Evolutionary conservation across 2,329 filamentous ascomycete species (phyloP).

Genomic region (Fusarium ambrosium): DNA sequence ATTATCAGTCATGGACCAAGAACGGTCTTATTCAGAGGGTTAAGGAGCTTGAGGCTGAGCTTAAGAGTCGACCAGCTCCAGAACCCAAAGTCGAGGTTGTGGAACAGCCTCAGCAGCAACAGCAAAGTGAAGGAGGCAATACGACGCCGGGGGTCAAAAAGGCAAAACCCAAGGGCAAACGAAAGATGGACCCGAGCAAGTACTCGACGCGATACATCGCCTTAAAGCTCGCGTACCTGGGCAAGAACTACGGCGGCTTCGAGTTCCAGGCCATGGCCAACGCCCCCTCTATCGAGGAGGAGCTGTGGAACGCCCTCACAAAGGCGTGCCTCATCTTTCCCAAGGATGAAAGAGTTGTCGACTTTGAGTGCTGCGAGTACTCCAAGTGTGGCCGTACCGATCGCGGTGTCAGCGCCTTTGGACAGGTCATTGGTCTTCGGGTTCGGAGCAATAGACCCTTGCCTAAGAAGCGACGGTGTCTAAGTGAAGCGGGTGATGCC

Average conservation of each 20-base stretch:
- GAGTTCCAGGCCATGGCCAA: constrained; percentile 84
- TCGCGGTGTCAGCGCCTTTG: constrained; percentile 93
- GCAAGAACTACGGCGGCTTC: constrained; percentile 91
- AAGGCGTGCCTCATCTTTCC: constrained; percentile 87
- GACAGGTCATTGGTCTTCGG: constrained; percentile 88
- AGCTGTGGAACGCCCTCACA: constrained; percentile 90
- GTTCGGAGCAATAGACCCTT: constrained; percentile 84
- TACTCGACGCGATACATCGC: constrained; percentile 90
- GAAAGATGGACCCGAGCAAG: constrained; percentile 79
- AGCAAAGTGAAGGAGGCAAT: constrained; percentile 11
- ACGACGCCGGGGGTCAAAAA: constrained; percentile 29
- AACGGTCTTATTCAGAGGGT: constrained; percentile 78
- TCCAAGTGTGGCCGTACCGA: constrained; percentile 97
- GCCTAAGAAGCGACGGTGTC: constrained; percentile 47
- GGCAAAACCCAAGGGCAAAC: constrained; percentile 59
- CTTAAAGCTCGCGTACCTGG: constrained; percentile 93
- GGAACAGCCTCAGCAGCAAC: neutral
- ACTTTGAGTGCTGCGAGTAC: constrained; percentile 89
- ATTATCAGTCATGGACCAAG: constrained; percentile 77
- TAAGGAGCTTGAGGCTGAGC: constrained; percentile 74
- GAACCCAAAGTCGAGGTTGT: neutral
- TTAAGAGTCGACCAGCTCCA: constrained; percentile 62
- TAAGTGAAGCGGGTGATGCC: constrained; percentile 41
- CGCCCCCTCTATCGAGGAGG: constrained; percentile 89
- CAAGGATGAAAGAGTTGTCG: constrained; percentile 71